Conservation (phyloP, 192 early-diverging fungal genomes). For the Rhizophlyctis rosea region DNA sequence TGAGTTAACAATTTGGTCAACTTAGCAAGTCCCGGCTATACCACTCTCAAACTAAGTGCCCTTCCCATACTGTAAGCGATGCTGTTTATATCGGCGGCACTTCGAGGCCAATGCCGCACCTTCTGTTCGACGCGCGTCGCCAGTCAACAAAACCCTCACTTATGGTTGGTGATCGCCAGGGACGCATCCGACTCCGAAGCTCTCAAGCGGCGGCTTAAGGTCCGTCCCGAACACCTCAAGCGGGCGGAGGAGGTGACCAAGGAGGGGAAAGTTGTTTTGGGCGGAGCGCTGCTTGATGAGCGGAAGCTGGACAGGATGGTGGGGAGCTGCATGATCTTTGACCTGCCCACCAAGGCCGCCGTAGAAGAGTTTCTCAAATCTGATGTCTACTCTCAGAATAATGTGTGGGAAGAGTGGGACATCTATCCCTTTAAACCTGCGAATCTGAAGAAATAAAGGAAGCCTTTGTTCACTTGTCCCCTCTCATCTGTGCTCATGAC, state of each 20-base stretch:
- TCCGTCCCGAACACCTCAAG: conserved; percentile 24
- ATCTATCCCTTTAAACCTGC: conserved; percentile 29
- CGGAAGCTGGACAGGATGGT: conserved; percentile 21
- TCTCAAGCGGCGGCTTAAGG: conserved; percentile 15
- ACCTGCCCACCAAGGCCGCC: conserved; percentile 27
- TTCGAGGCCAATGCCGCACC: no score
- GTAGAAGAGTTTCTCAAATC: conserved; percentile 21
- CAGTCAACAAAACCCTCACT: no score
- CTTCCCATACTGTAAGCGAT: no score
- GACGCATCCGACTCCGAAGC: conserved; percentile 31
- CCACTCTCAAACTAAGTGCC: no score
- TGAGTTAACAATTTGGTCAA: no score
- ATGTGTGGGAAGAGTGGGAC: conserved; percentile 32
- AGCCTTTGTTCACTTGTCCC: no score
- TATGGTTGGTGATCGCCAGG: conserved; percentile 23
- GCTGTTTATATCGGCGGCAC: no score
- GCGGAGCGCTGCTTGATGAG: conserved; percentile 29
- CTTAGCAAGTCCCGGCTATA: no score
- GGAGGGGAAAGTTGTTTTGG: conserved; percentile 21
- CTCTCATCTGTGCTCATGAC: no score
- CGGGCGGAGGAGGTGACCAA: conserved; percentile 8
- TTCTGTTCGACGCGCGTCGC: no score
- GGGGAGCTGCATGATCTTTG: conserved; percentile 36
- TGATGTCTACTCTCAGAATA: conserved; percentile 33
- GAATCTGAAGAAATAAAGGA: conserved; percentile 22